phyloP scores from a whole-genome alignment of 2,329 filamentous ascomycete species.

The Cercospora sp. region DNA sequence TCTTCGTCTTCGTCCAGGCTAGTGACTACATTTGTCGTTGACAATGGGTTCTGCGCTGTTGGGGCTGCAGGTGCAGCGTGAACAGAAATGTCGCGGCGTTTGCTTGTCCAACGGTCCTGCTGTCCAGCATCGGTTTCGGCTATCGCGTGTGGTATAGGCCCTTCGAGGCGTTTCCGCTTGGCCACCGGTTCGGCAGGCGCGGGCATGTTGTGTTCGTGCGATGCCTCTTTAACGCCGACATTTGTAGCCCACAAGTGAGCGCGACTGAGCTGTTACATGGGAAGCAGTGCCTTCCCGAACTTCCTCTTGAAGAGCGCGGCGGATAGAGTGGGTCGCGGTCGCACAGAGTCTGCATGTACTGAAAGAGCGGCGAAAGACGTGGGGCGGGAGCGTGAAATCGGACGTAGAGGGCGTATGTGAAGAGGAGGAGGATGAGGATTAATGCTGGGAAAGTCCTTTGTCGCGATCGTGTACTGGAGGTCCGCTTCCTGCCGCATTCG shows the following conservation, averaged over 20 bases:
- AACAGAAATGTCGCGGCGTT: neutral
- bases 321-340: neutral
- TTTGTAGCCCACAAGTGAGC: neutral
- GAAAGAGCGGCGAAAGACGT: neutral
- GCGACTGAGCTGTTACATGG: neutral
- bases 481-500: neutral
- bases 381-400: neutral
- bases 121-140: conserved; percentile 24
- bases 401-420: neutral
- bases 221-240: neutral
- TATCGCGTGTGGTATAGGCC: conserved; percentile 13
- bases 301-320: neutral
- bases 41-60: neutral
- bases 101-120: conserved; percentile 29
- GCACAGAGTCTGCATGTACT: neutral
- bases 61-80: neutral
- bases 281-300: neutral
- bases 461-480: neutral
- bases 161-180: conserved; percentile 20
- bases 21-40: neutral
- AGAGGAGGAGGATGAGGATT: neutral
- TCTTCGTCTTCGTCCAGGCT: conserved; percentile 1
- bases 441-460: neutral
- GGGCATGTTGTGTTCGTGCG: neutral
- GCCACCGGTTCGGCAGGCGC: conserved; percentile 12